Evolutionary conservation across 2,329 filamentous ascomycete genomes (phyloP).

Genomic region (Cladosporium austrohemisphaericum): DNA sequence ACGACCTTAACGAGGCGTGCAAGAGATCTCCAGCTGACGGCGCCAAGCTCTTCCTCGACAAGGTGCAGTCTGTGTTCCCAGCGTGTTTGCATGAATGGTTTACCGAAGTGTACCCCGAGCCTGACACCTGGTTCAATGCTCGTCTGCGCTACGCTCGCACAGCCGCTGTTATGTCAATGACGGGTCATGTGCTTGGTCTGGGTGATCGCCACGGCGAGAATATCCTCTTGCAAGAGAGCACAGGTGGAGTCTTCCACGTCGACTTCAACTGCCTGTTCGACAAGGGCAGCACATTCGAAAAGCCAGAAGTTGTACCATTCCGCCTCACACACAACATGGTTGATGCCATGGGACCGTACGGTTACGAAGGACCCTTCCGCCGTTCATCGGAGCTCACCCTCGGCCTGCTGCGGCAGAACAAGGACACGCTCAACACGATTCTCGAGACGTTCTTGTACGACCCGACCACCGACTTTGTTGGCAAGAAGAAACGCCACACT

Average conservation of each 20-base stretch:
- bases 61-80: constrained; percentile 64
- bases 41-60: constrained; percentile 66
- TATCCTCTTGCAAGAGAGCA: constrained; percentile 88
- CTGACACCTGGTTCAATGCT: constrained; percentile 86
- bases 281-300: constrained; percentile 91
- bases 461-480: constrained; percentile 88
- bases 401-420: constrained; percentile 77
- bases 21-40: constrained; percentile 52
- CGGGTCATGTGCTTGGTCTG: constrained; percentile 86
- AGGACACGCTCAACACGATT: constrained; percentile 96
- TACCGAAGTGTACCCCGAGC: constrained; percentile 88
- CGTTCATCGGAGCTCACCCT: constrained; percentile 87
- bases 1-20: constrained; percentile 63
- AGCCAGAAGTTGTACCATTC: constrained; percentile 93
- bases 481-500: constrained; percentile 58
- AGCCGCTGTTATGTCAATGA: constrained; percentile 99
- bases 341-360: constrained; percentile 91
- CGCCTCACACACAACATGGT: constrained; percentile 98
- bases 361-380: constrained; percentile 86
- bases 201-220: constrained; percentile 98
- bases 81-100: constrained; percentile 93
- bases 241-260: constrained; percentile 92
- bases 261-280: constrained; percentile 99
- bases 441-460: constrained; percentile 97
- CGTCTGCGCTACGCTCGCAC: constrained; percentile 87